Evolutionary conservation across 2,329 filamentous ascomycete species (phyloP), one percentile per base, ranked within the genome.

Genomic region (Epichloe hybrida): DNA sequence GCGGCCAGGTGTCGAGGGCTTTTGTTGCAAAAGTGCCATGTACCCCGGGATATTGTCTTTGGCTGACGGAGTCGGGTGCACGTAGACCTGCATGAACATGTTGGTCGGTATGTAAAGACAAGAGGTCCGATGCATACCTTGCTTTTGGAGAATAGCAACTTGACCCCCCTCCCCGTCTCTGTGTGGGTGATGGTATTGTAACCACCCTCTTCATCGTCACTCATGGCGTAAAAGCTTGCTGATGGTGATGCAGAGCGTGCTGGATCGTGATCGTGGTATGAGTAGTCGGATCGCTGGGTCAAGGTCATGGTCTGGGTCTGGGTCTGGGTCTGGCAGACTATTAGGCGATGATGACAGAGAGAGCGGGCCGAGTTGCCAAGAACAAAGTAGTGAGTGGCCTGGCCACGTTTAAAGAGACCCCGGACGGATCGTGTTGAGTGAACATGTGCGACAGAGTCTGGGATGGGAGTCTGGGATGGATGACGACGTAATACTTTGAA

Each of bases 41-140:
- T 93, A 98, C 44, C 93, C 93, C 4, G 88, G 74, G 51, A 98
- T 94, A 58, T 98, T 98, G 72, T 98, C 93, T 71, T 90, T 95
- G 51, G 90, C 79, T 0, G 88, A 94, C 1, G 91, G 86, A 1
- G 89, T 89, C 1, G 93, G 93, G 66, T 98, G 93, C 42, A 98
- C 84, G 64, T 97, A 98, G 65, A 98, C 93, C 84, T 90, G 59
- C 47, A 11, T 23, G 4, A 17, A 21, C 38, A 27, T 50, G 38
- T 9, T 21, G 21, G 40, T n/a, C 35, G 40, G 47, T 44, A 37
- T 23, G 38, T 9, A 49, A 43, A 21, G 15, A 38, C 35, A 12
- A 23, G 20, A 31, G 17, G 20, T n/a, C 34, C 7, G 4, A 20
- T 12, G 62, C 72, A 45, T 61, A 87, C 86, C 77, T 97, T 98